phyloP scores from a whole-genome alignment of 2,329 filamentous ascomycete species.

The Colletotrichum scovillei region DNA sequence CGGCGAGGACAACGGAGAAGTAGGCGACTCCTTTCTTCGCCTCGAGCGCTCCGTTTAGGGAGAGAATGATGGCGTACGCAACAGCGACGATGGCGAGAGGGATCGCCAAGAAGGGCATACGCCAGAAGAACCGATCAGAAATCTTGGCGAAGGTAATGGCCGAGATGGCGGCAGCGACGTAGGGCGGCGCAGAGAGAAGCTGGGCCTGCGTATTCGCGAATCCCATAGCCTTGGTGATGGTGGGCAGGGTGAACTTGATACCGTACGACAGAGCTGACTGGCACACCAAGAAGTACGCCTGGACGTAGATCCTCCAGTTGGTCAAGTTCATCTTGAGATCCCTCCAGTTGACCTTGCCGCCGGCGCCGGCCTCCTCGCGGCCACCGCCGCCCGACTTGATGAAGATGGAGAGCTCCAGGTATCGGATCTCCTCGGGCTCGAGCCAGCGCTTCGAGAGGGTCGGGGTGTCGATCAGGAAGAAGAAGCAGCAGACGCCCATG shows the following conservation, averaged over 20 bases:
- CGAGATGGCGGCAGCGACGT: slow-evolving; percentile 47
- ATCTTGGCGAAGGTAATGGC: slow-evolving; percentile 73
- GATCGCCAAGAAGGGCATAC: slow-evolving; percentile 58
- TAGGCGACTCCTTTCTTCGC: slow-evolving; percentile 28
- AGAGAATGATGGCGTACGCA: slow-evolving; percentile 33
- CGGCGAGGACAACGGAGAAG: slow-evolving; percentile 33
- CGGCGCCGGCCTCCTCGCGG: slow-evolving; percentile 40
- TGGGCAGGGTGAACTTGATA: slow-evolving; percentile 51
- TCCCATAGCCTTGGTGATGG: slow-evolving; percentile 48
- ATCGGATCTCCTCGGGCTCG: slow-evolving; percentile 37
- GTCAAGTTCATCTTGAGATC: slow-evolving; percentile 43
- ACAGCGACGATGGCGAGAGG: slow-evolving; percentile 34
- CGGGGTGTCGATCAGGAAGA: slow-evolving; percentile 41
- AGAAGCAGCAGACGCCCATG: slow-evolving; percentile 41
- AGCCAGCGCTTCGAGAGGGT: slow-evolving; percentile 41
- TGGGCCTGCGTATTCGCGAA: slow-evolving; percentile 46
- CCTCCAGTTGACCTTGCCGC: slow-evolving; percentile 38
- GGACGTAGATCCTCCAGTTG: slow-evolving; percentile 49
- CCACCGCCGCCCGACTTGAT: slow-evolving; percentile 43
- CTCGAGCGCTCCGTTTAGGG: slow-evolving; percentile 18
- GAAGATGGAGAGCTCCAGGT: slow-evolving; percentile 44
- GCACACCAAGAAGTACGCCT: slow-evolving; percentile 46
- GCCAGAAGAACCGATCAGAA: slow-evolving; percentile 72
- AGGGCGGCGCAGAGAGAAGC: slow-evolving; percentile 41
- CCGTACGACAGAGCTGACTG: slow-evolving; percentile 47